Conservation (phyloP, 2,329 filamentous ascomycete genomes). For the Colletotrichum salicis region DNA sequence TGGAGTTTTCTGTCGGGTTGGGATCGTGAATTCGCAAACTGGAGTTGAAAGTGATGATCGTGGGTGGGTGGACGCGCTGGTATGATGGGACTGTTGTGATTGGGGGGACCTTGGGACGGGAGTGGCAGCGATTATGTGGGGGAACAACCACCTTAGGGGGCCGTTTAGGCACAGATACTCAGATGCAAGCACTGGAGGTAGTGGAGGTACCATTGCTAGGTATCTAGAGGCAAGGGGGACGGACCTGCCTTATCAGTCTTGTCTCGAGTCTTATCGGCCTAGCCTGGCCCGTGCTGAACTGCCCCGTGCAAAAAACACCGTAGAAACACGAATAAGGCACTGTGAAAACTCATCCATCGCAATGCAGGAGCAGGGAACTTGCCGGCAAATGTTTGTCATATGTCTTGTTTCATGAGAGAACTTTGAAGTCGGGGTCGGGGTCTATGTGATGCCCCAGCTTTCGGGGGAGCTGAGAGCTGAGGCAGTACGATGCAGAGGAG, state of each 20-base stretch:
- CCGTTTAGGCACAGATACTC: too few species aligned
- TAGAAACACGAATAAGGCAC: background rate
- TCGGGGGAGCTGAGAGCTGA: background rate
- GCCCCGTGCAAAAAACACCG: constrained; percentile 11
- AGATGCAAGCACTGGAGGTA: too few species aligned
- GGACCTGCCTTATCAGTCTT: background rate
- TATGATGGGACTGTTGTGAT: too few species aligned
- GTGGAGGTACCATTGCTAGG: background rate
- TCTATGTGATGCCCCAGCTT: background rate
- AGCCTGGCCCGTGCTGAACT: background rate
- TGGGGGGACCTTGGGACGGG: too few species aligned
- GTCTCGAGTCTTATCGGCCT: background rate
- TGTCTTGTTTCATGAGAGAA: constrained; percentile 15
- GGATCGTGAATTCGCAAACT: too few species aligned
- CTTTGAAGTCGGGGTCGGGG: background rate
- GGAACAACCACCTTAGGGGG: too few species aligned
- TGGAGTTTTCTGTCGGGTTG: too few species aligned
- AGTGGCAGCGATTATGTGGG: too few species aligned
- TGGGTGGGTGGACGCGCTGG: too few species aligned
- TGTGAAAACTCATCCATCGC: background rate
- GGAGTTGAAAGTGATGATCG: too few species aligned
- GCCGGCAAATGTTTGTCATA: background rate
- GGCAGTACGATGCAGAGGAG: background rate
- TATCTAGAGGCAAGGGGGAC: background rate
- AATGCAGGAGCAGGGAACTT: background rate